Base-by-base conservation (phyloP, 2,329 filamentous ascomycete species). In the Colletotrichum somersetense region DNA sequence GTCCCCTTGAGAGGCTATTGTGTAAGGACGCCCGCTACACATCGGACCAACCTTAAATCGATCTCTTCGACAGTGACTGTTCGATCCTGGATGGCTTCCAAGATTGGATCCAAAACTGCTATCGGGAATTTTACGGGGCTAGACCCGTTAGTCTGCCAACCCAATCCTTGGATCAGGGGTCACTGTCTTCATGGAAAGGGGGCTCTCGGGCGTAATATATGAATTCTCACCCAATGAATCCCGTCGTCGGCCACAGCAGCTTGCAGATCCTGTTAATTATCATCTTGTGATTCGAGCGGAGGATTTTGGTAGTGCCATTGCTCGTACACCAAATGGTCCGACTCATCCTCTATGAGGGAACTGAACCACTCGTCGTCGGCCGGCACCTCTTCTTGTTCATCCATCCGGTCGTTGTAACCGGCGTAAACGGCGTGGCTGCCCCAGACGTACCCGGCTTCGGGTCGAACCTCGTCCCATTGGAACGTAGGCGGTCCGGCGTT, bases 171-270 rank as follows among this genome's bases (percentile, higher is more conserved):
- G 23, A 30, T 3, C 5, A 8, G 12, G 4, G 26, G 50, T 14
- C 5, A 33, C 14, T 18, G 26, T 1, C 5, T 53, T 10, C 2
- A 11, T 18, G 30, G 3, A 3, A 53, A 7, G 10, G 23, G 5
- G 5, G n/a, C 14, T 5, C 5, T 18, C 16, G 26, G 16, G 18
- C 26, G 3, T 20, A 6, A 14, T 6, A 6, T 53, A 6, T 18
- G 3, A n/a, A 5, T 8, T 40, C 35, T 6, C n/a, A 11, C 55
- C 20, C 5, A 7, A 26, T 2, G n/a, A 18, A 16, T n/a, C 4
- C 1, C 2, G 11, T 16, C 16, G n/a, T 18, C 12, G 5, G 4
- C n/a, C 6, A 16, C 0, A 23, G 2, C n/a, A n/a, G 38, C 7
- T 3, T 14, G 0, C 7, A 14, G 35, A 18, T 26, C n/a, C 7